Conservation (phyloP, 495 filamentous ascomycete genomes). For the Extremus antarcticus region DNA sequence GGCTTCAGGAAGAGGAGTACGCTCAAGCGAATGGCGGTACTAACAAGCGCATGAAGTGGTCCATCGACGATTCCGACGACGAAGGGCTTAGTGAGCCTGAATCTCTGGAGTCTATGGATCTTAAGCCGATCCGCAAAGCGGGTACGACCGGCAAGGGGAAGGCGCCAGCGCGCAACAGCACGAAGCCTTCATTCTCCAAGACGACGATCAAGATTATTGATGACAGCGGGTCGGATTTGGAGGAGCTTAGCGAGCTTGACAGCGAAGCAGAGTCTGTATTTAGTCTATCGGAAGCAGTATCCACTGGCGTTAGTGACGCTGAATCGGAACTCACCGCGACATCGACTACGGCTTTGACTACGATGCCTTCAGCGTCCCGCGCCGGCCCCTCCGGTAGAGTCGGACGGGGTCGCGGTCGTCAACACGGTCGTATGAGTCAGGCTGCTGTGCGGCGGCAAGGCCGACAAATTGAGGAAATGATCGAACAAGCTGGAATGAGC, state of each 20-base stretch:
- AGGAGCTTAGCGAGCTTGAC: conserved; percentile 14
- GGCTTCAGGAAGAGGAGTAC: conserved; percentile 56
- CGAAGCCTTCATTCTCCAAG: conserved; percentile 1
- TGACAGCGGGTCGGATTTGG: conserved; percentile 14
- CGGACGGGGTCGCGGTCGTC: not conserved
- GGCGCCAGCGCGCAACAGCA: not conserved
- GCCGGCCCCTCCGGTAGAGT: not conserved
- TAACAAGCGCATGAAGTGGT: conserved; percentile 24
- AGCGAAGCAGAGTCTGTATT: conserved; percentile 12
- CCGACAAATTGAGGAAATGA: conserved; percentile 16
- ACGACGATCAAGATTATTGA: conserved; percentile 4
- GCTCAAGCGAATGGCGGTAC: conserved; percentile 17
- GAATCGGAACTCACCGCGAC: conserved; percentile 3
- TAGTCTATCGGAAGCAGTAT: conserved; percentile 3
- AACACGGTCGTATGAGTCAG: too few species aligned
- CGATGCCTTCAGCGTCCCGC: not conserved
- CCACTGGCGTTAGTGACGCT: conserved; percentile 16
- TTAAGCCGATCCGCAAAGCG: not conserved
- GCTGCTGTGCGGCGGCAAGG: conserved; percentile 1
- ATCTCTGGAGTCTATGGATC: conserved; percentile 14
- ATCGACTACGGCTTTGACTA: not conserved
- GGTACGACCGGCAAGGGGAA: conserved; percentile 5
- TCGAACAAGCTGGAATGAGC: conserved; percentile 23
- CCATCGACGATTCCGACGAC: conserved; percentile 11
- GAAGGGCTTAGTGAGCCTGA: conserved; percentile 16